Conservation (phyloP, 768 basidiomycete genomes). For the Fistulinella prunicolor region DNA sequence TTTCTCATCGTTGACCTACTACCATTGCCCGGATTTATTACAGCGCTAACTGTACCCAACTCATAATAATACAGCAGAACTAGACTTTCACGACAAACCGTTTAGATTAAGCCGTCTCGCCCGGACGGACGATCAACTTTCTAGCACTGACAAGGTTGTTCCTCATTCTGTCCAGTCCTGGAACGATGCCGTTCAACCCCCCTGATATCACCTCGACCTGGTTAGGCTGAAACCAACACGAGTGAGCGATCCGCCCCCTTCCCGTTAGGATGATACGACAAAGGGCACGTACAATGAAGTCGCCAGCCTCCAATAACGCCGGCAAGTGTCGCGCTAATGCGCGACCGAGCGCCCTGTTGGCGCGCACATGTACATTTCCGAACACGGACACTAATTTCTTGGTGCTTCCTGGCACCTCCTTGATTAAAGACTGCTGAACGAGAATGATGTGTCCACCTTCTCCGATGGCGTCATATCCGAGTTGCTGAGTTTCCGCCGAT, state of each 20-base stretch:
- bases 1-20: too few species aligned
- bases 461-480: conserved; percentile 31
- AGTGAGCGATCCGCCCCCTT: background rate
- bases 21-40: too few species aligned
- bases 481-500: conserved; percentile 31
- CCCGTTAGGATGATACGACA: background rate
- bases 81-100: too few species aligned
- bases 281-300: conserved; percentile 14
- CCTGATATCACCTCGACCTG: conserved; percentile 31
- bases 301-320: conserved; percentile 10
- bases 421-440: conserved; percentile 4
- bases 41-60: too few species aligned
- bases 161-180: conserved; percentile 34
- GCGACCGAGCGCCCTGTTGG: conserved; percentile 13
- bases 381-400: conserved; percentile 13
- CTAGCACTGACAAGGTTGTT: conserved; percentile 38
- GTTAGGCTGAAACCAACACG: conserved; percentile 11
- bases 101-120: conserved; percentile 29
- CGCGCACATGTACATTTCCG: conserved; percentile 11
- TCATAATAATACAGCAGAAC: too few species aligned
- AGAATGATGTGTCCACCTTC: conserved; percentile 30
- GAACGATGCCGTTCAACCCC: conserved; percentile 35
- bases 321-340: conserved; percentile 11
- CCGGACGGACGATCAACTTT: conserved; percentile 26
- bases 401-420: conserved; percentile 12